A percentile compares a stretch with the other conserved stretches of the same genome.
Conservation (phyloP, 306 rosid genomes). For the Canavalia ensiformis region DNA sequence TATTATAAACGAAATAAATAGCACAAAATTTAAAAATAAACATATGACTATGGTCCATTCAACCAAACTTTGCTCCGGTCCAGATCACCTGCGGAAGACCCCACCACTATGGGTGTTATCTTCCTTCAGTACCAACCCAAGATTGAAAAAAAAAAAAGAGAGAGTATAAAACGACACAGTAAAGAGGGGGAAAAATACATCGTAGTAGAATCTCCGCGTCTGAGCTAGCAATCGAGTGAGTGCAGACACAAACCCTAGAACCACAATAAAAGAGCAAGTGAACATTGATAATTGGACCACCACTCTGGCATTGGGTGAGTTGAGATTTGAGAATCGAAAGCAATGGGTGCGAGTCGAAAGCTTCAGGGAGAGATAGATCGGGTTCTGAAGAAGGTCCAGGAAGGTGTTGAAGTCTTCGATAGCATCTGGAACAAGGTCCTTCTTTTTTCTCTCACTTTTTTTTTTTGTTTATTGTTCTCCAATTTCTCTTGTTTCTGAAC, state of each 20-base stretch:
- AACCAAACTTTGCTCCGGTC: no score
- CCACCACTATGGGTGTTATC: neutral
- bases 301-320: conserved; percentile 10
- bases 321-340: conserved; percentile 29
- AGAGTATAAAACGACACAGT: no score
- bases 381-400: conserved; percentile 97
- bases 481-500: conserved; percentile 7
- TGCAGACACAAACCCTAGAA: conserved; percentile 51
- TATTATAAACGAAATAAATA: no score
- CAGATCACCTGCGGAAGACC: no score
- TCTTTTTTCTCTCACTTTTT: neutral
- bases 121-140: neutral
- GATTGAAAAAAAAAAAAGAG: neutral
- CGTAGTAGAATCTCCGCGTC: conserved; percentile 56
- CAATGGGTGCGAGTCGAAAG: conserved; percentile 98
- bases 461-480: neutral
- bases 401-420: conserved; percentile 96
- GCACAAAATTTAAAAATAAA: no score
- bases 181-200: neutral
- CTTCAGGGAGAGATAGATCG: conserved; percentile 99
- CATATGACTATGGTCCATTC: no score
- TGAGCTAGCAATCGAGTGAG: neutral
- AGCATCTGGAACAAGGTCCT: conserved; percentile 96
- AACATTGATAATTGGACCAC: neutral
- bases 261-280: neutral